These are phyloP conservation scores for Colletotrichum graminicola DNA, from an alignment of 2,329 filamentous ascomycete species.

Conservation along the genomic window DNA sequence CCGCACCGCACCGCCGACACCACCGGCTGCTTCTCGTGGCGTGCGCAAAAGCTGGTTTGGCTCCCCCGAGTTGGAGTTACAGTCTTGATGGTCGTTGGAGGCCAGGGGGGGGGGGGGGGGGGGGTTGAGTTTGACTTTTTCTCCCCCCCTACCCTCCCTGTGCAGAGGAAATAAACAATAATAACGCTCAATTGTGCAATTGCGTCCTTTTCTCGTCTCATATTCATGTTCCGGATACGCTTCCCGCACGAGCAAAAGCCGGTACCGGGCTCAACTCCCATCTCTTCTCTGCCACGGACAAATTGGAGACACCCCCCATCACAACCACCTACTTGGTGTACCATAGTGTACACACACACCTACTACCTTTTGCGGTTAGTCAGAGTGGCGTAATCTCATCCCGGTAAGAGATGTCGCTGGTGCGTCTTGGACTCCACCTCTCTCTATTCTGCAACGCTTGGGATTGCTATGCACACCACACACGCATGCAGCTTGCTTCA, in stretches of 20 bases:
- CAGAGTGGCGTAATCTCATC: constrained; percentile 13
- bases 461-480: background rate
- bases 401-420: background rate
- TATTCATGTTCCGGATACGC: background rate
- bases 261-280: constrained; percentile 4
- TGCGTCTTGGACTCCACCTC: background rate
- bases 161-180: background rate
- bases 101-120: background rate
- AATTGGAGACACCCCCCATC: constrained; percentile 12
- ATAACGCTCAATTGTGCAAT: background rate
- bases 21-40: background rate
- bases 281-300: background rate
- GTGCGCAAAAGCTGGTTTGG: background rate
- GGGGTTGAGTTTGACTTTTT: background rate
- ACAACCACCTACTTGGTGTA: background rate
- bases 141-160: no score
- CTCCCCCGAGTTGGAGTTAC: background rate
- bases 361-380: constrained; percentile 11
- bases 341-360: background rate
- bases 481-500: background rate
- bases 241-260: constrained; percentile 2
- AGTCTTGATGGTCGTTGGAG: background rate
- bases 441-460: background rate
- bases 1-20: constrained; percentile 25
- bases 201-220: background rate